Evolutionary conservation across 768 basidiomycete genomes (phyloP).

Genomic region (Boletus rufocinnamomeus): DNA sequence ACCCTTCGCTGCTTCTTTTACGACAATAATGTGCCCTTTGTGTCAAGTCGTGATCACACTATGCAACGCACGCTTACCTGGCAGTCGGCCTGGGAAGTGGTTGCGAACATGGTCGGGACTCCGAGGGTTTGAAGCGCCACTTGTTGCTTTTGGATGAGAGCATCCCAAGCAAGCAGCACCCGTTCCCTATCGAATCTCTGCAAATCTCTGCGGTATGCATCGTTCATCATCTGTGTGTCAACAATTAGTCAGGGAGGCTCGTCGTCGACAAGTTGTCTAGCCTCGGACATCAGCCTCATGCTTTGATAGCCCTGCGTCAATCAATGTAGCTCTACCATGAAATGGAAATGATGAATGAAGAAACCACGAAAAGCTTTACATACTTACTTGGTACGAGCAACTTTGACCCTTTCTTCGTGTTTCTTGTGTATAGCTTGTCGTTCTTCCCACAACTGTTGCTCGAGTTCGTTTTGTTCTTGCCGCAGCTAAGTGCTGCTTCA

Average conservation of each 20-base stretch:
- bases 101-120: conserved; percentile 73
- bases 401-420: conserved; percentile 71
- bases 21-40: conserved; percentile 1
- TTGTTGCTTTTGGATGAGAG: conserved; percentile 72
- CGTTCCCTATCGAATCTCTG: conserved; percentile 69
- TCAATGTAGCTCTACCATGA: conserved; percentile 59
- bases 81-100: conserved; percentile 47
- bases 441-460: conserved; percentile 68
- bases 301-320: conserved; percentile 63
- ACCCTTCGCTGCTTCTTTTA: conserved; percentile 68
- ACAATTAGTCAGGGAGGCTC: conserved; percentile 17
- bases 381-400: conserved; percentile 65
- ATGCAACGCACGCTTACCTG: conserved; percentile 47
- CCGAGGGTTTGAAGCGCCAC: conserved; percentile 54
- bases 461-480: conserved; percentile 68
- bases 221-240: conserved; percentile 58
- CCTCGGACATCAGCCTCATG: conserved; percentile 52
- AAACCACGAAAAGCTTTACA: conserved; percentile 2
- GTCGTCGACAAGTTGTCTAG: conserved; percentile 7
- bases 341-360: conserved; percentile 5
- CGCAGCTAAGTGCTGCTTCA: conserved; percentile 52
- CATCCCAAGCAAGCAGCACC: conserved; percentile 75
- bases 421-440: conserved; percentile 59
- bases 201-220: conserved; percentile 65
- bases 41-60: background rate